Evolutionary conservation across 192 early-diverging fungal species (phyloP), one percentile per base, ranked within the genome.

Genomic region (Nowakowskiella sp.): DNA sequence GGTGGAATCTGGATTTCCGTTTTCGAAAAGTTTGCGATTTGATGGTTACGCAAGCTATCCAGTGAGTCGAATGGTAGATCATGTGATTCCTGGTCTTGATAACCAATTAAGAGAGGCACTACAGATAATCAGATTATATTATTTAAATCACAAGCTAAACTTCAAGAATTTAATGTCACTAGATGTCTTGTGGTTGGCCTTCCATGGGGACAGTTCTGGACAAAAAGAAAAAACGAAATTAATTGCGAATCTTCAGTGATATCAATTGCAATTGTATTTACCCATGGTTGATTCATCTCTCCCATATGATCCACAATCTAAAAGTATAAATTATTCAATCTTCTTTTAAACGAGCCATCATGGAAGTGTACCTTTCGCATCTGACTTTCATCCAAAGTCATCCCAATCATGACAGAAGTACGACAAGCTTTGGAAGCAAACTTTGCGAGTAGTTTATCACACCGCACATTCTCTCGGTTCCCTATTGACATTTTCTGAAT

Each of bases 181-280:
- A 99, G 57, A 62, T 94, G 89, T 42, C 95, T 74, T 81, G 97
- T 90, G 0, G 93, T 94, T 0, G 95, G 95, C 3, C 95, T 62
- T 1, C 95, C 95, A 60, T 98, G 95, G 16, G 95, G 95, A 57
- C 92, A 95, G 61, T 98, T 96, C 90, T 70, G 49, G 24, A 28
- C 25, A 33, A 33, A 39, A 21, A 42, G 27, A 19, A 0, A 9
- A 6, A 45, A 23, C 31, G 9, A 16, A 22, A 9, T 16, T 7
- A 27, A 27, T n/a, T 6, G 21, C 24, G 31, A 45, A 25, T 33
- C 30, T 16, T 9, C 30, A 10, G 22, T 34, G 1, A 28, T 30
- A 0, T 5, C 13, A 0, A 61, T 4, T 44, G 13, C 9, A 43
- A 19, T 32, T 3, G 22, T 53, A 47, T 48, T 62, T 69, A 80